Evolutionary conservation across 2,329 filamentous ascomycete species (phyloP).

Genomic region (Aureobasidium sp.): DNA sequence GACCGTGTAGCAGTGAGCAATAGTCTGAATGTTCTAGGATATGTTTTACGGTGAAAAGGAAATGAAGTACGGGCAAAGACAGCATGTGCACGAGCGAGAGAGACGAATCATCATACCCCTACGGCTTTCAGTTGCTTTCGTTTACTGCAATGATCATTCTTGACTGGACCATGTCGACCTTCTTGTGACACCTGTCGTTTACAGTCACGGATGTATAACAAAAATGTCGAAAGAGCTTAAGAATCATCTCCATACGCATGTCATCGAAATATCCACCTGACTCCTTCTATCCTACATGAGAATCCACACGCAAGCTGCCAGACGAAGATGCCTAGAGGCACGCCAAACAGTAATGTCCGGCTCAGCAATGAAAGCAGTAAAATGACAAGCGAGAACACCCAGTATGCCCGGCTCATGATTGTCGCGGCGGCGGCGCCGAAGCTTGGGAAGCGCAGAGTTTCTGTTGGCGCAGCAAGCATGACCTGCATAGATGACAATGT

Average conservation of each 20-base stretch:
- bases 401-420: background rate
- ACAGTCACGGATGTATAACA: background rate
- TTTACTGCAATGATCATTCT: too few species aligned
- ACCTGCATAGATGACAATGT: background rate
- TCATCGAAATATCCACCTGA: background rate
- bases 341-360: background rate
- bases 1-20: too few species aligned
- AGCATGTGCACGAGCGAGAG: too few species aligned
- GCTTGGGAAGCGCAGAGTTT: background rate
- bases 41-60: too few species aligned
- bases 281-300: background rate
- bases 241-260: background rate
- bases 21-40: too few species aligned
- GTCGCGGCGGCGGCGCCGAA: too few species aligned
- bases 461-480: background rate
- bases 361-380: background rate
- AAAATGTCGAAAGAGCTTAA: background rate
- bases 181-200: too few species aligned
- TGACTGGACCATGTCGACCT: too few species aligned
- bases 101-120: too few species aligned
- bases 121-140: too few species aligned
- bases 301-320: background rate
- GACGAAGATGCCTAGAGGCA: background rate
- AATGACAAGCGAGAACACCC: background rate
- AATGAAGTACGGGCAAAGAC: too few species aligned